Evolutionary conservation across 2,329 filamentous ascomycete genomes (phyloP), one percentile per base, ranked within the genome.

Genomic region (Colletotrichum ledebouriae): DNA sequence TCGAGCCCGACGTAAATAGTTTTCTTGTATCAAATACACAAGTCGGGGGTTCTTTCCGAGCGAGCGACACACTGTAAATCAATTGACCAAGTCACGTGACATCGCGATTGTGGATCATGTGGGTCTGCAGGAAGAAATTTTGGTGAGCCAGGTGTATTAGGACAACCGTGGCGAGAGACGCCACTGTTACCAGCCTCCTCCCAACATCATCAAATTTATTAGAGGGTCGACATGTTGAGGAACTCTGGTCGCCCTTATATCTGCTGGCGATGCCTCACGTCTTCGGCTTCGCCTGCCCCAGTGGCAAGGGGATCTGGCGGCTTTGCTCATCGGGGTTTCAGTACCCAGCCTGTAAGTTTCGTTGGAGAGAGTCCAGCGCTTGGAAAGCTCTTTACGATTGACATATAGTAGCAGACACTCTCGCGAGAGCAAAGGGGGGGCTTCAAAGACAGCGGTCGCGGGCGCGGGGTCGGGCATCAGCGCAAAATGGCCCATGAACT

Each of bases 261-360:
- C 33, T 80, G 79, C 65, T 75, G 76, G 73, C 75, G 72, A 63
- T 82, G 77, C 61, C 63, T 78, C 39, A 61, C 71, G 3, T 72
- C 47, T n/a, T 60, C 39, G n/a, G 13, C 55, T 4, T 15, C 63
- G 7, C 15, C 50, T 20, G 4, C 47, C 29, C 10, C 41, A n/a
- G 55, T 33, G 29, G 34, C 42, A 9, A 15, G 49, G 55, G 20
- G 67, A 59, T 46, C 59, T 63, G 22, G 65, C 62, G 22, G 65
- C 49, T 63, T 53, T n/a, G 22, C 49, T 29, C 55, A 39, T 61
- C 56, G 20, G 61, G 47, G 37, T 39, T 15, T 39, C 17, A 46
- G 17, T 20, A n/a, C 12, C 15, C 42, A 46, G 6, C 20, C 42
- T 29, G 29, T 29, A 29, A 29, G 29, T 29, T 29, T 7, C 29